These are phyloP conservation scores for Wallacemonas sp. DNA, from an alignment of 208 protist species.

Conservation along the genomic window DNA sequence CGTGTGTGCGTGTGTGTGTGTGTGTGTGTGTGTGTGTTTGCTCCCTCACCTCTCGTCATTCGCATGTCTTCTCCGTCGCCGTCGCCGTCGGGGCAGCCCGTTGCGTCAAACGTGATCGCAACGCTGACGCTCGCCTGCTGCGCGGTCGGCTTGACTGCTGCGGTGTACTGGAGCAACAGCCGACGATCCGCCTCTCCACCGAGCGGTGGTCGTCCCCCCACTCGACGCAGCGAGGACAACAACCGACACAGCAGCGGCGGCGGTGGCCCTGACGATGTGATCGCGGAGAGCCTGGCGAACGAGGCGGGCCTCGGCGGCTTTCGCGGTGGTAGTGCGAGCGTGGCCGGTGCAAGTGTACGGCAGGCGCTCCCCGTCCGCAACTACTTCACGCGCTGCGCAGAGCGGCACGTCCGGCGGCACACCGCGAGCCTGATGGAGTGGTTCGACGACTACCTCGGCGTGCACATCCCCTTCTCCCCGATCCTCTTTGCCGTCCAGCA, in stretches of 20 bases:
- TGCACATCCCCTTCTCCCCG: conserved; percentile 73
- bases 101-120: conserved; percentile 19
- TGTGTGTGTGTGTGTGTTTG: not conserved
- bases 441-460: conserved; percentile 71
- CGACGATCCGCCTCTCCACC: conserved; percentile 10
- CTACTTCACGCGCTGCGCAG: conserved; percentile 67
- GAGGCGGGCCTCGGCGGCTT: not conserved
- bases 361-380: conserved; percentile 34
- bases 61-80: not conserved
- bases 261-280: not conserved
- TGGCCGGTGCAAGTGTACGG: conserved; percentile 4
- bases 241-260: conserved; percentile 7
- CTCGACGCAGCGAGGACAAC: conserved; percentile 5
- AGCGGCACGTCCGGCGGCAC: conserved; percentile 67
- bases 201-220: not conserved
- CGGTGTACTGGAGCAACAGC: conserved; percentile 42
- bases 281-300: not conserved
- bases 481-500: conserved; percentile 66
- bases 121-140: conserved; percentile 37
- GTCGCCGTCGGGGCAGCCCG: not conserved
- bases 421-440: conserved; percentile 72
- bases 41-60: not conserved
- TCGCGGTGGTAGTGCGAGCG: conserved; percentile 11
- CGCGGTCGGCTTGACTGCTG: conserved; percentile 35
- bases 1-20: too few relatives aligned